Conservation (phyloP, 768 basidiomycete species). For the Pleurotus citrinopileatus region DNA sequence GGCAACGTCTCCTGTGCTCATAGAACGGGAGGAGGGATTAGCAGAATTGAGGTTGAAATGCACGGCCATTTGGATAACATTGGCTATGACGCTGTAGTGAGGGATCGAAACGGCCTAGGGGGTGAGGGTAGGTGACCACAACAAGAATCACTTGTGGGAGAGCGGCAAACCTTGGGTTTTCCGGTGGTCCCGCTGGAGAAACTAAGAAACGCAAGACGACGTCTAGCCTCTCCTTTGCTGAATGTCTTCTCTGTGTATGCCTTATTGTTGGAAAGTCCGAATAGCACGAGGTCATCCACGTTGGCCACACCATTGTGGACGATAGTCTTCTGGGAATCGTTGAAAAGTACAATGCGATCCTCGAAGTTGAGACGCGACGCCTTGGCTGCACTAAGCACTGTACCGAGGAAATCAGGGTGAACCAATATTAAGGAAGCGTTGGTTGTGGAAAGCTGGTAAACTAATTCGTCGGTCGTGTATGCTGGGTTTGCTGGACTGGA, state of each 20-base stretch:
- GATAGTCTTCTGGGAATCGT: constrained; percentile 17
- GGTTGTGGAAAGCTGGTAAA: constrained; percentile 49
- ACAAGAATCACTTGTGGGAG: neutral
- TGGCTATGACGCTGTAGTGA: constrained; percentile 63
- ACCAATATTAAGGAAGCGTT: constrained; percentile 47
- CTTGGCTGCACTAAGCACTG: constrained; percentile 43
- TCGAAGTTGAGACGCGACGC: constrained; percentile 36
- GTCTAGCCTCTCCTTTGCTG: constrained; percentile 55
- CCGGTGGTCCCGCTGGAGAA: constrained; percentile 76
- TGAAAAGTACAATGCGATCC: constrained; percentile 39
- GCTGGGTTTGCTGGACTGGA: constrained; percentile 60
- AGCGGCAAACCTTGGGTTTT: constrained; percentile 31
- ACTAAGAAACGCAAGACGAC: constrained; percentile 61
- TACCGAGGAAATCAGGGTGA: constrained; percentile 40
- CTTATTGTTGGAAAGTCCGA: constrained; percentile 31
- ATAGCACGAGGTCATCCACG: constrained; percentile 45
- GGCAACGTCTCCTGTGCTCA: constrained; percentile 55
- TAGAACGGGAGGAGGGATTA: neutral
- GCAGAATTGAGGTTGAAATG: constrained; percentile 38
- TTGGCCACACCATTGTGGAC: constrained; percentile 18
- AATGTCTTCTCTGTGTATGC: constrained; percentile 46
- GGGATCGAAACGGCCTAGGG: constrained; percentile 62
- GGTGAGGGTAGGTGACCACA: neutral
- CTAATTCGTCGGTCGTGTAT: constrained; percentile 56
- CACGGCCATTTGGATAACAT: constrained; percentile 56